These are phyloP conservation scores for Oryza punctata DNA, from an alignment of 176 grass and related monocot species.

Conservation along the genomic window DNA sequence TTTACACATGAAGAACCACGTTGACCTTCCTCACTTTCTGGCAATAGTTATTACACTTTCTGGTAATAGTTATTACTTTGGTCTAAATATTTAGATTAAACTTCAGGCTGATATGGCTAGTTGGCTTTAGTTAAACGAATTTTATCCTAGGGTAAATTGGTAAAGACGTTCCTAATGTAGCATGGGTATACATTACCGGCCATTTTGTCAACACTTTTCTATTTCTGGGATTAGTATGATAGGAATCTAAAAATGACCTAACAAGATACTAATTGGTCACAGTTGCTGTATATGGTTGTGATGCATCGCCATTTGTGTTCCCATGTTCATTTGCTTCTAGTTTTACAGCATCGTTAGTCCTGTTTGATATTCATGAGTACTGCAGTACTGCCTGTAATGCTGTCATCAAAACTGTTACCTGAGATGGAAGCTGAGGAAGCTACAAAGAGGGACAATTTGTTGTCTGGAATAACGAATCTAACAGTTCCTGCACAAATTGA, in stretches of 20 bases:
- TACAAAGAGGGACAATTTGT: slow-evolving; percentile 68
- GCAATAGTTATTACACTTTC: not conserved
- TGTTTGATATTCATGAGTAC: slow-evolving; percentile 7
- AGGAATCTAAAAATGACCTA: not conserved
- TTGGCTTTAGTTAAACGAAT: not conserved
- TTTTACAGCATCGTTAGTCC: not conserved
- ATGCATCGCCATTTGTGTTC: not conserved
- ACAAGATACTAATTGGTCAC: not conserved
- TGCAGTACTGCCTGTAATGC: slow-evolving; percentile 85
- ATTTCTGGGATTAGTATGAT: not conserved
- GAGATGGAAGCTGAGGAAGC: slow-evolving; percentile 89
- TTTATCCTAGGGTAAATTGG: not conserved
- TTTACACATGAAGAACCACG: not conserved
- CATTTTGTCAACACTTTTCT: not conserved
- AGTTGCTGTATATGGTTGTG: not conserved
- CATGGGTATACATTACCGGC: not conserved
- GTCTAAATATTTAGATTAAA: not conserved
- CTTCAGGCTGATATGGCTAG: not conserved
- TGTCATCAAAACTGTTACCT: slow-evolving; percentile 77
- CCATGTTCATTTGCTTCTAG: not conserved
- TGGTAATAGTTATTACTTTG: not conserved
- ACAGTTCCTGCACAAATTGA: slow-evolving; percentile 71
- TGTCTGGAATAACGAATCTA: slow-evolving; percentile 66
- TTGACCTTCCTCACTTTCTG: not conserved
- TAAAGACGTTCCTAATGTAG: not conserved